phyloP scores from a whole-genome alignment of 768 basidiomycete genomes.

The Mycena rebaudengoi region DNA sequence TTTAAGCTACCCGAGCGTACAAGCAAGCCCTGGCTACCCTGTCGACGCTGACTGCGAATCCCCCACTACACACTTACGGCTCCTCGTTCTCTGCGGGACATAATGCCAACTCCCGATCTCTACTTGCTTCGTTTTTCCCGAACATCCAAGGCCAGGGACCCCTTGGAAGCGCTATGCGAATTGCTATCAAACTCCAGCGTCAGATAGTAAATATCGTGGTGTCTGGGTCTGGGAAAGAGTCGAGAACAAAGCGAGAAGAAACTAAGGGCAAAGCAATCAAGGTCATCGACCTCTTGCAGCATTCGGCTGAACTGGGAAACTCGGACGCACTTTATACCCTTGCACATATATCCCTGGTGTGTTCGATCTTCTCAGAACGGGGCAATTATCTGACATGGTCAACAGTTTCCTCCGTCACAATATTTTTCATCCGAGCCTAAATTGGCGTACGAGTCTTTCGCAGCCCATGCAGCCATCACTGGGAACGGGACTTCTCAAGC shows the following conservation, averaged over 20 bases:
- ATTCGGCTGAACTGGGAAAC: slow-evolving; percentile 83
- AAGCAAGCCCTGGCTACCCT: slow-evolving; percentile 78
- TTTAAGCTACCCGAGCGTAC: slow-evolving; percentile 74
- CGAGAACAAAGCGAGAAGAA: slow-evolving; percentile 72
- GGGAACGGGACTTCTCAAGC: slow-evolving; percentile 92
- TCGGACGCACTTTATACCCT: slow-evolving; percentile 75
- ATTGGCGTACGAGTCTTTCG: slow-evolving; percentile 70
- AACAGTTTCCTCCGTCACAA: slow-evolving; percentile 78
- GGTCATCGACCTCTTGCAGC: slow-evolving; percentile 80
- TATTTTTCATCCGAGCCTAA: slow-evolving; percentile 70
- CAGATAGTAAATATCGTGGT: slow-evolving; percentile 57
- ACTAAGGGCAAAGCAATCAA: slow-evolving; percentile 77
- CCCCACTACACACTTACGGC: slow-evolving; percentile 64
- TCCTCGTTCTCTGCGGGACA: slow-evolving; percentile 54
- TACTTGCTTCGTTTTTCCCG: slow-evolving; percentile 73
- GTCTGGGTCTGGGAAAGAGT: slow-evolving; percentile 51
- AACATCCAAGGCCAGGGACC: slow-evolving; percentile 82
- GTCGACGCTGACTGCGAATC: slow-evolving; percentile 67
- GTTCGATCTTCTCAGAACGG: slow-evolving; percentile 30
- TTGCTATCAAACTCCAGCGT: slow-evolving; percentile 70
- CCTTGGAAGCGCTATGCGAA: slow-evolving; percentile 73
- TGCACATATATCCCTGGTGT: slow-evolving; percentile 72
- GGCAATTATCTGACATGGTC: not conserved
- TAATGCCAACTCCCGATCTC: slow-evolving; percentile 51
- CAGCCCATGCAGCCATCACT: slow-evolving; percentile 67